A percentile compares a stretch with the other conserved stretches of the same genome.
Evolutionary conservation across 306 rosid genomes (phyloP).

Genomic region (Pyrus pyrifolia): DNA sequence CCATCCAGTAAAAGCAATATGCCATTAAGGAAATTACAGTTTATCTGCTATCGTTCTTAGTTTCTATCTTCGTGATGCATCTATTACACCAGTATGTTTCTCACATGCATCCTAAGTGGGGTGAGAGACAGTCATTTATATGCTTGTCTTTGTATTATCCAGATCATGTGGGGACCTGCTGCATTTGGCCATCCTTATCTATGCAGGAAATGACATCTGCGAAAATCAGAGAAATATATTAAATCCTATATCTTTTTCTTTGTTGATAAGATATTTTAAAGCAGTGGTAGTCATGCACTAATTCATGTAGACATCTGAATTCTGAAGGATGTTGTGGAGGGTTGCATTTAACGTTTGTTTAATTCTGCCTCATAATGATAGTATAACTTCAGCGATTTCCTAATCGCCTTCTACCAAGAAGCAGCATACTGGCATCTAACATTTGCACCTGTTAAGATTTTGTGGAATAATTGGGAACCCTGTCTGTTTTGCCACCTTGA

Average conservation of each 20-base stretch:
- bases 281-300: not conserved
- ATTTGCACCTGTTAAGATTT: not conserved
- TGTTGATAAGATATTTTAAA: not conserved
- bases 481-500: not conserved
- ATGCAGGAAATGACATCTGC: constrained; percentile 4
- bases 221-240: not conserved
- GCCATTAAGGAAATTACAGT: not conserved
- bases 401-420: not conserved
- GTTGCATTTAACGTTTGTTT: not conserved
- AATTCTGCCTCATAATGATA: not conserved
- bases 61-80: not conserved
- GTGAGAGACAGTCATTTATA: constrained; percentile 6
- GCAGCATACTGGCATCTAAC: not conserved
- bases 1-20: not conserved
- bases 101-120: constrained; percentile 8
- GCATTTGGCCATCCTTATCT: not conserved
- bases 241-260: not conserved
- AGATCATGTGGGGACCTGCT: constrained; percentile 16
- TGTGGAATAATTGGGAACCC: constrained; percentile 1
- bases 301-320: not conserved
- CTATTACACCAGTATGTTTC: not conserved
- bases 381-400: not conserved
- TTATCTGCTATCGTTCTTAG: not conserved
- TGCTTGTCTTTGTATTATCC: constrained; percentile 9
- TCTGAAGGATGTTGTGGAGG: not conserved